Evolutionary conservation across 73 alveolate genomes (phyloP), one percentile per base, ranked within the genome.

Genomic region (Paraurostyla sp.): DNA sequence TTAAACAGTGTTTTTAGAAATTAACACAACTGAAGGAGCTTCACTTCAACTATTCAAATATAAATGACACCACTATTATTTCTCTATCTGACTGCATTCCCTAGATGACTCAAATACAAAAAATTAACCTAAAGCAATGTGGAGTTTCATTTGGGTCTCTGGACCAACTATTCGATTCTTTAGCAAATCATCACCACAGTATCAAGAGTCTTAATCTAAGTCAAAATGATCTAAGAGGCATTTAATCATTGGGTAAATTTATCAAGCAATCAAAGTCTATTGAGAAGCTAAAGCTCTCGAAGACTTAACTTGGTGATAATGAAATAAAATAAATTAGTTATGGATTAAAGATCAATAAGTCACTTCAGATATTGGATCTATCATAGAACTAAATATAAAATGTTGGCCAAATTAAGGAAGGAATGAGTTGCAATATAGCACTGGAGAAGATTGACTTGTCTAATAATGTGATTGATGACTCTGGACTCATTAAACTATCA

Each of bases 351-450:
- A 54, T 78, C 43, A 78, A 54, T 78, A 50, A 54, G 32, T 52
- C 89, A 0, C 89, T 78, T 20, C 3, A 22, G 45, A 54, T 78
- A 2, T 49, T 78, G 6, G 89, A 78, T 78, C 62, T 78, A 0
- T 49, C 89, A 6, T 36, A 78, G 33, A 78, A 78, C 40, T 20
- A 78, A 54, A 78, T 78, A 0, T 9, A 51, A 35, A 51, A 49
- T 54, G 76, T 78, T 20, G 89, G 78, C 9, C 33, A 54, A 36
- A 78, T 78, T 7, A 54, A 78, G 59, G 89, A 78, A 51, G 89
- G 89, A 11, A 36, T 78, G 16, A 50, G 60, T 46, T 78, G 80
- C 59, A 78, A 78, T 51, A 78, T 78, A 13, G 78, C 80, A 18
- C 22, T 78, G n/a, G 89, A 78, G 46, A 54, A 78, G 46, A 22